These are phyloP conservation scores for Nakazawaea laoshanensis DNA, from an alignment of 805 yeast genomes.

Conservation along the genomic window DNA sequence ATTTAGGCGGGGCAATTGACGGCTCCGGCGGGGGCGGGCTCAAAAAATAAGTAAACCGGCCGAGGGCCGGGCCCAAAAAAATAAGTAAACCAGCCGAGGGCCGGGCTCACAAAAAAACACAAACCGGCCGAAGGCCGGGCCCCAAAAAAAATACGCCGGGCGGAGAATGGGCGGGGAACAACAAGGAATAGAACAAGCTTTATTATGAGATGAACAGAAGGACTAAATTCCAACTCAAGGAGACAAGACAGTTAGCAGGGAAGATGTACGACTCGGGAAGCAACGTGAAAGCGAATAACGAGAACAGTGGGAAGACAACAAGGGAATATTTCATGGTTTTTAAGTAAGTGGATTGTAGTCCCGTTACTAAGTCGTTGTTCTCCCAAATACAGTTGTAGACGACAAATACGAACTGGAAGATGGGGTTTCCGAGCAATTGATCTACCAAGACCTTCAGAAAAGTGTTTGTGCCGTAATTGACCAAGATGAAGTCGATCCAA, in stretches of 20 bases:
- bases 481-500: slow-evolving; percentile 42
- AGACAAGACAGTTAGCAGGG: slow-evolving; percentile 50
- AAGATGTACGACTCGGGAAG: slow-evolving; percentile 43
- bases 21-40: too few species aligned
- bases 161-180: too few species aligned
- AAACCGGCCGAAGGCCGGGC: too few species aligned
- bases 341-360: slow-evolving; percentile 28
- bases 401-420: slow-evolving; percentile 44
- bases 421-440: slow-evolving; percentile 46
- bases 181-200: too few species aligned
- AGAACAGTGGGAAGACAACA: slow-evolving; percentile 53
- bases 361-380: slow-evolving; percentile 24
- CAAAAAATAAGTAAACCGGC: too few species aligned
- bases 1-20: too few species aligned
- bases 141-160: too few species aligned
- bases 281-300: slow-evolving; percentile 38
- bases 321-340: slow-evolving; percentile 44
- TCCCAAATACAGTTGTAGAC: slow-evolving; percentile 50
- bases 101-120: too few species aligned
- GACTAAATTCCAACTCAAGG: slow-evolving; percentile 46
- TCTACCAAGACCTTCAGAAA: slow-evolving; percentile 37
- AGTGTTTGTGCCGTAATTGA: slow-evolving; percentile 25
- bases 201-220: slow-evolving; percentile 27
- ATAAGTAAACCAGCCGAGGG: too few species aligned
- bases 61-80: too few species aligned